phyloP scores from a whole-genome alignment of 306 rosid species.

The Casuarina equisetifolia region DNA sequence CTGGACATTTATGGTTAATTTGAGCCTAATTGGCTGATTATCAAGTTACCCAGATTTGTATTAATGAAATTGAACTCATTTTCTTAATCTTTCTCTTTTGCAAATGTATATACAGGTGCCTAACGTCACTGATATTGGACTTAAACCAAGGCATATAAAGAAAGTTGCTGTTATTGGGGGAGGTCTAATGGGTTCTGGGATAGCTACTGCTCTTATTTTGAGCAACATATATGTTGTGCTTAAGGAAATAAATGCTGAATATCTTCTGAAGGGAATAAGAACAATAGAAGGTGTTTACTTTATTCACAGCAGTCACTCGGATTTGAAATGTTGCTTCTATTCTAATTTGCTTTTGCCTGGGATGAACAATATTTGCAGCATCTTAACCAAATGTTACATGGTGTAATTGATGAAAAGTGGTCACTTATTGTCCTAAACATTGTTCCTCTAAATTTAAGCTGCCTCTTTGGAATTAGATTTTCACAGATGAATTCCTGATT shows the following conservation, averaged over 20 bases:
- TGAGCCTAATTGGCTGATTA: neutral
- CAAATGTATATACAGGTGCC: constrained; percentile 58
- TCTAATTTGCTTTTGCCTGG: neutral
- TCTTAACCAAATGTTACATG: neutral
- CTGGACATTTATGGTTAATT: neutral
- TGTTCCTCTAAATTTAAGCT: neutral
- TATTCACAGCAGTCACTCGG: neutral
- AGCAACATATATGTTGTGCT: constrained; percentile 75
- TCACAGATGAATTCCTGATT: neutral
- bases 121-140: constrained; percentile 84
- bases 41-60: neutral
- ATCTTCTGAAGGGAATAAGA: constrained; percentile 71
- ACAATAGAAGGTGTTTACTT: constrained; percentile 66
- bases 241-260: constrained; percentile 85
- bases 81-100: neutral
- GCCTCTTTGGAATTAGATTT: neutral
- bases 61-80: neutral
- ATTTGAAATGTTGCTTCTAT: neutral
- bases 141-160: constrained; percentile 80
- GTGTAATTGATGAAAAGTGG: neutral
- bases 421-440: neutral
- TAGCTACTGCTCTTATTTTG: constrained; percentile 78
- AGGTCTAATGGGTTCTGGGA: constrained; percentile 99
- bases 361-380: neutral
- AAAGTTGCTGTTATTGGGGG: constrained; percentile 94